A percentile compares a stretch with the other conserved stretches of the same genome.
phyloP scores from a whole-genome alignment of 2,329 filamentous ascomycete genomes.

The Colletotrichum costaricense region DNA sequence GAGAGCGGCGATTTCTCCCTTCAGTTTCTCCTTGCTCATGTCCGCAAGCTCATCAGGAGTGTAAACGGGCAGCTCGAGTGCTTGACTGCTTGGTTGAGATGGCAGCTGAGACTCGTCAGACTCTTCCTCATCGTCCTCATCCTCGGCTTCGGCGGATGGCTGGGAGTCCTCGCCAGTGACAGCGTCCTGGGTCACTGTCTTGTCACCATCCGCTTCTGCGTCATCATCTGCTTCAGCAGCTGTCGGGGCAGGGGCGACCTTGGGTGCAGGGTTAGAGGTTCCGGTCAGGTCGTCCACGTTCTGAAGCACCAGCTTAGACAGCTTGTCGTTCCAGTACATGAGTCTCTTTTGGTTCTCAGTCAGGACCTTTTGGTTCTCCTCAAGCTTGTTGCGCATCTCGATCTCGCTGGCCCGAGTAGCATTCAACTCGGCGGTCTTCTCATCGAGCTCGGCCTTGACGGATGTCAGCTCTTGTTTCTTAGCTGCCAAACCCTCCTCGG shows the following conservation, averaged over 20 bases:
- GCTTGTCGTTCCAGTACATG: constrained; percentile 90
- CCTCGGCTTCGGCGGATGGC: constrained; percentile 37
- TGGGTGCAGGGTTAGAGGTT: constrained; percentile 42
- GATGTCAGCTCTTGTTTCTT: constrained; percentile 85
- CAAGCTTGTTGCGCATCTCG: constrained; percentile 98
- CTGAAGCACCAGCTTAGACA: constrained; percentile 84
- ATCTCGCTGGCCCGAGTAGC: constrained; percentile 91
- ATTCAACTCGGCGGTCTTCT: constrained; percentile 87
- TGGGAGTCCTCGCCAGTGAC: constrained; percentile 31
- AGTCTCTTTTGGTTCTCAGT: constrained; percentile 86
- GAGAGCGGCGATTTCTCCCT: constrained; percentile 70
- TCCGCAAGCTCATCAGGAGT: constrained; percentile 77
- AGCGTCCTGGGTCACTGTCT: constrained; percentile 9
- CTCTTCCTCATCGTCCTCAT: constrained; percentile 40
- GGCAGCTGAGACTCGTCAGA: constrained; percentile 38
- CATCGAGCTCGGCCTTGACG: constrained; percentile 87
- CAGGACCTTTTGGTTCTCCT: constrained; percentile 93
- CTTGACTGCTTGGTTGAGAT: constrained; percentile 42
- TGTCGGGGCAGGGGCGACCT: constrained; percentile 21
- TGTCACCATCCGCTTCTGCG: constrained; percentile 40
- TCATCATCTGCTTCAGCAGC: constrained; percentile 36
- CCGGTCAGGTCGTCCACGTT: constrained; percentile 77
- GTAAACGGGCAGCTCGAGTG: constrained; percentile 78
- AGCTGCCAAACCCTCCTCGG: constrained; percentile 79
- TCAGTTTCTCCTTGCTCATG: constrained; percentile 72